Evolutionary conservation across 345 rosid species (phyloP), one percentile per base, ranked within the genome.

Genomic region (Salix arbutifolia): DNA sequence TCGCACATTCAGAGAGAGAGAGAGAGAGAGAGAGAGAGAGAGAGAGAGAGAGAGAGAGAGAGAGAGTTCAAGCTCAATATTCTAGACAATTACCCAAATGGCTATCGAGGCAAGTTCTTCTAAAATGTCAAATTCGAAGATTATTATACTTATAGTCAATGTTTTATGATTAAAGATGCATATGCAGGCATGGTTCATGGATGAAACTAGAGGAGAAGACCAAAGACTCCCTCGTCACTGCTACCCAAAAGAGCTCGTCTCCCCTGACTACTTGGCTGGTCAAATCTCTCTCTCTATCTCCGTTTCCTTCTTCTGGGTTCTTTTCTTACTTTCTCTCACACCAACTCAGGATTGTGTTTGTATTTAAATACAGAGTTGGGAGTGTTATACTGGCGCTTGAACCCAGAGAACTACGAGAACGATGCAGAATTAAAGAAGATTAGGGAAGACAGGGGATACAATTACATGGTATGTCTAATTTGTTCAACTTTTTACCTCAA

Each of bases 321-420:
- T 14, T 46, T 4, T 46, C 50, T 46, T 6, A 1, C 50, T 14
- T 1, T 16, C 6, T 46, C 17, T 4, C 52, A 46, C 19, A 46
- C 52, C 14, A 46, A 46, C 52, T 46, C 52, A 14, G 52, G 52
- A 46, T 46, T 46, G 18, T 14, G 18, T 46, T 46, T 46, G 5
- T 46, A 4, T 46, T 46, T 46, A 46, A 21, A 6, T 74, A 84
- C 86, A 92, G 97, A 88, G 44, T 71, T 90, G 74, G 98, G 98
- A 71, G 91, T 92, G 68, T 67, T 94, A 62, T 89, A 86, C 77
- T 94, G 98, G 98, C 83, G 86, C 33, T 80, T 92, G 91, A 91
- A 90, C 70, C 97, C 92, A 2, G 74, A 83, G 28, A 81, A 86
- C 79, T 90, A 88, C n/a, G 97, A 94, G 87, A 88, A 89, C 56